Base-by-base conservation (phyloP, 225 moss, liverwort and hornwort genomes). In the Marchantia paleacea region DNA sequence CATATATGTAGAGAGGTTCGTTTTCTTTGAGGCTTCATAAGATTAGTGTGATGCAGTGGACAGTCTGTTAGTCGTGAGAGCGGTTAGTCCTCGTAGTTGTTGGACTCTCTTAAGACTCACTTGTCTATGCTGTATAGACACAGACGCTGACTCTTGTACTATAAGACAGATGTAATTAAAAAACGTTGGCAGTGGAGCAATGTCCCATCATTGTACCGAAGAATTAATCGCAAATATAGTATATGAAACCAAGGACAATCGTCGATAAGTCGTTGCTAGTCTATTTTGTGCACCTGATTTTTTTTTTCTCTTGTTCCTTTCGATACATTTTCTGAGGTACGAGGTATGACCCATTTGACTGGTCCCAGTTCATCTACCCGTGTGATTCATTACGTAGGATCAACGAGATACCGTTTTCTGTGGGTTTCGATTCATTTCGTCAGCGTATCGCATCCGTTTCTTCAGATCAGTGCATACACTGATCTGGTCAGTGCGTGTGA, bases 1-100 rank as follows among this genome's bases (percentile, higher is more conserved):
- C 78, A 78, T 78, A 78, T 78, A 62, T 29, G 61, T 77, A 77
- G 69, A 76, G 78, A 78, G 78, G 78, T 65, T 61, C 78, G 50
- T 65, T 50, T 63, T 25, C 64, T 50, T 78, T 65, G 63, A 65
- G 78, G 78, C 78, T 78, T 78, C 64, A 15, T 26, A 76, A 60
- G 61, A 76, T 60, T 10, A 76, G 75, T 53, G 28, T 76, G 76
- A 76, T 62, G 39, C 76, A 76, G 78, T 65, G 22, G 78, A 25
- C 49, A n/a, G 64, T 77, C 77, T 77, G 62, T 50, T 63, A 63
- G 77, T 77, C 77, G 77, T 78, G 64, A 78, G 64, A 51, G 50
- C 12, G 49, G 50, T 24, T 4, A 51, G 63, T 50, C 72, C 22
- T 72, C 22, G n/a, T 20, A 52, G 72, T 51, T 72, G 50, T 72